Evolutionary conservation across 495 filamentous ascomycete species (phyloP).

Genomic region (Penicillium subrubescens): DNA sequence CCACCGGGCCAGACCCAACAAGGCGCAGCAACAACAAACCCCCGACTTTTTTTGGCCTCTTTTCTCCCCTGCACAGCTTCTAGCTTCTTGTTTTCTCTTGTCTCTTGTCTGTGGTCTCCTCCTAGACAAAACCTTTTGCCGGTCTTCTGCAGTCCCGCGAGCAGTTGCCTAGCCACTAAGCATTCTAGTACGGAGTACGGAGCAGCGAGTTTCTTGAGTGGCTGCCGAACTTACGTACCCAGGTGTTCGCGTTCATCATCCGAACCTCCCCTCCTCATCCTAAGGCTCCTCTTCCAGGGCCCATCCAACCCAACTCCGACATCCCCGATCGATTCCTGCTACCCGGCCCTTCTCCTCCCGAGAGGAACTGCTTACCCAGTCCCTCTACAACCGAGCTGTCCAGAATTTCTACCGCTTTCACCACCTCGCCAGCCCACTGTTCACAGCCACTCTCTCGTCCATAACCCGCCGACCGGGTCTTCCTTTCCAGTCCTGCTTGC

Average conservation of each 20-base stretch:
- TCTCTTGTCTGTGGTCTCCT: background rate
- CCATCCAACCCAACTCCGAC: background rate
- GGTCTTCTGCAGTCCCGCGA: background rate
- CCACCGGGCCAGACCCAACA: conserved; percentile 33
- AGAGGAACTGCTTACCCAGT: background rate
- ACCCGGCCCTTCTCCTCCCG: background rate
- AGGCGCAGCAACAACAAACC: conserved; percentile 29
- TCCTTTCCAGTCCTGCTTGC: conserved; percentile 3
- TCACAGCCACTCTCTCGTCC: background rate
- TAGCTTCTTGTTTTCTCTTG: background rate
- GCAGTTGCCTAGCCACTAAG: background rate
- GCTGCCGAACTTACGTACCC: background rate
- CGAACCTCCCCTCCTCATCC: background rate
- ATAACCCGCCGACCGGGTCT: background rate
- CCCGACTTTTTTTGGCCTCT: conserved; percentile 6
- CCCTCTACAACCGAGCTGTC: background rate
- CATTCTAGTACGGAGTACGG: background rate
- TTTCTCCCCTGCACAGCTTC: background rate
- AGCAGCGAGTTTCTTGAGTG: background rate
- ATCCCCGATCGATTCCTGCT: background rate
- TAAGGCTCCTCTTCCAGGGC: background rate
- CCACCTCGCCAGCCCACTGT: background rate
- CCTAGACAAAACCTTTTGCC: background rate
- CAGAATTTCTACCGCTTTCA: background rate
- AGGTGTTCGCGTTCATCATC: background rate